Conservation (phyloP, 768 basidiomycete genomes). For the Serendipita sp. region DNA sequence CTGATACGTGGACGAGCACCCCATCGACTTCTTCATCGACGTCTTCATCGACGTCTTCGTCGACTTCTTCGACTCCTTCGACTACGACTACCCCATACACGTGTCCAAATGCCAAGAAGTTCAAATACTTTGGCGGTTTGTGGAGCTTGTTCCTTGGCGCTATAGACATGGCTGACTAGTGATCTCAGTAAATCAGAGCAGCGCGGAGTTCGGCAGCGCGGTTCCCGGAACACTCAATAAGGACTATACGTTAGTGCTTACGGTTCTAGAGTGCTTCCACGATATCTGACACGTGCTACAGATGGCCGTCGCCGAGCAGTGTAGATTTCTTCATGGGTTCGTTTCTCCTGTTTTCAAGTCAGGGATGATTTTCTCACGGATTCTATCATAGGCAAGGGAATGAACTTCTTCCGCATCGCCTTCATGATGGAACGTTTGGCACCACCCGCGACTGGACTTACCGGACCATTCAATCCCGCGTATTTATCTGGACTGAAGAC, state of each 20-base stretch:
- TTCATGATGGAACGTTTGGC: conserved; percentile 40
- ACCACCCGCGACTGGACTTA: conserved; percentile 32
- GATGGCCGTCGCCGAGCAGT: conserved; percentile 27
- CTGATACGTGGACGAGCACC: no score
- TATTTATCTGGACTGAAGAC: conserved; percentile 36
- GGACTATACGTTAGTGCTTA: conserved; percentile 20
- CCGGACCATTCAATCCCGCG: conserved; percentile 33
- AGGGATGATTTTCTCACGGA: conserved; percentile 9
- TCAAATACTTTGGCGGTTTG: conserved; percentile 35
- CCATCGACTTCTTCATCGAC: conserved; percentile 13
- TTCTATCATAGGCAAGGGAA: conserved; percentile 33
- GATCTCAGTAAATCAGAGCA: conserved; percentile 32
- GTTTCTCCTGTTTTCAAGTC: neutral
- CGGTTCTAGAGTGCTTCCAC: conserved; percentile 22
- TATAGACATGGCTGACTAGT: conserved; percentile 12
- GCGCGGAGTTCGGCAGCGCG: conserved; percentile 25
- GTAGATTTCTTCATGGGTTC: conserved; percentile 20
- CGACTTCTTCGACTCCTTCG: neutral
- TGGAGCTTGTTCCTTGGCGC: neutral
- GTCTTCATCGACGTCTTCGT: conserved; percentile 12
- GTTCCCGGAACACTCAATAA: conserved; percentile 30
- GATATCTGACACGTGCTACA: no score
- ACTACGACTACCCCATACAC: neutral
- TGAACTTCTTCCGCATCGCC: conserved; percentile 47
- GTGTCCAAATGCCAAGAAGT: conserved; percentile 31